phyloP scores from a whole-genome alignment of 2,329 filamentous ascomycete genomes.

The Zymoseptoria tritici region DNA sequence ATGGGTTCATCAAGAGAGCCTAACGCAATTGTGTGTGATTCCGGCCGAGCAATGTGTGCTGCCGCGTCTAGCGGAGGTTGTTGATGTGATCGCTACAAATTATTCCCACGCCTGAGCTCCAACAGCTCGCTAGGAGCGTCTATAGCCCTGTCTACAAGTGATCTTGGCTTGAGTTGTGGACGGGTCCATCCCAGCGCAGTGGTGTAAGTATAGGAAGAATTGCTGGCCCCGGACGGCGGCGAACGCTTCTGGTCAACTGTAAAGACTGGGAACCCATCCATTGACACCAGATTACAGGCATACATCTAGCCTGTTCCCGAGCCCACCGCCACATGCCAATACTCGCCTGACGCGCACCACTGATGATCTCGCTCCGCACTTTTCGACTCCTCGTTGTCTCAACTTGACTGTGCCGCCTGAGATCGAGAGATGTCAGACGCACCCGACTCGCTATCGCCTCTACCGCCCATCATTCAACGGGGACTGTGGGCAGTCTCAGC shows the following conservation, averaged over 20 bases:
- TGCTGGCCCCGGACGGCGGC: too few relatives aligned
- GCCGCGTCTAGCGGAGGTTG: neutral
- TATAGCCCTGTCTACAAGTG: neutral
- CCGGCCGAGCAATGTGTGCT: neutral
- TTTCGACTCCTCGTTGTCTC: neutral
- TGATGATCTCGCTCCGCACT: neutral
- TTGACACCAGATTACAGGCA: neutral
- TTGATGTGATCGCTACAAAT: neutral
- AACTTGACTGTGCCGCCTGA: neutral
- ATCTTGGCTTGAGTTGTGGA: neutral
- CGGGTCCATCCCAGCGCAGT: neutral
- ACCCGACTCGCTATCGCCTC: constrained; percentile 6
- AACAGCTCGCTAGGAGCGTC: neutral
- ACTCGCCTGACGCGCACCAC: neutral
- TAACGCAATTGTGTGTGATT: neutral
- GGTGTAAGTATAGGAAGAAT: neutral
- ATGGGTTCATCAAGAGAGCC: neutral
- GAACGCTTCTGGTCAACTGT: neutral
- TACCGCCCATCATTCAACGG: constrained; percentile 13
- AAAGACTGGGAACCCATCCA: neutral
- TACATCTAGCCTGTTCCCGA: neutral
- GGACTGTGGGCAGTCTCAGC: constrained; percentile 20
- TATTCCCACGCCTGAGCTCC: neutral
- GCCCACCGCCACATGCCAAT: neutral
- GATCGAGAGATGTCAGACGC: neutral